Percentiles rank a stretch among this genome's conserved stretches.
Evolutionary conservation across 2,329 filamentous ascomycete species (phyloP).

Genomic region (Pseudogymnoascus sp.): DNA sequence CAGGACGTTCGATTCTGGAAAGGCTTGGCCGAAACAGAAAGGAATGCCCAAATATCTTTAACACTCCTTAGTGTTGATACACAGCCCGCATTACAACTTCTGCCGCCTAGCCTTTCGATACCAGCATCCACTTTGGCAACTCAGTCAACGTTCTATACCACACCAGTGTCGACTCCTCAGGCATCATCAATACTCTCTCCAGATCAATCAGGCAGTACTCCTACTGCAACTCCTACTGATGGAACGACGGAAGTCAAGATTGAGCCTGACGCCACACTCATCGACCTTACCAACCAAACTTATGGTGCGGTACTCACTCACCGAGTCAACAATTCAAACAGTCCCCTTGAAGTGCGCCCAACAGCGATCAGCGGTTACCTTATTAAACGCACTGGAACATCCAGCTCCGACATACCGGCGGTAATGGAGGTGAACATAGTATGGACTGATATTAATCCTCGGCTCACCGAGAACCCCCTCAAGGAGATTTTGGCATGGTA

Average conservation of each 20-base stretch:
- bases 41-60: slow-evolving; percentile 41
- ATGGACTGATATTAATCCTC: slow-evolving; percentile 34
- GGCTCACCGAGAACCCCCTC: slow-evolving; percentile 32
- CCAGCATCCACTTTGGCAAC: slow-evolving; percentile 35
- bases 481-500: slow-evolving; percentile 64
- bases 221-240: slow-evolving; percentile 27
- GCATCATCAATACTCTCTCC: slow-evolving; percentile 48
- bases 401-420: slow-evolving; percentile 48
- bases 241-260: slow-evolving; percentile 39
- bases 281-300: slow-evolving; percentile 65
- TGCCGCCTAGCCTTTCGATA: slow-evolving; percentile 46
- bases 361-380: slow-evolving; percentile 57
- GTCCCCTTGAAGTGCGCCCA: slow-evolving; percentile 45
- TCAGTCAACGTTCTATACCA: slow-evolving; percentile 41
- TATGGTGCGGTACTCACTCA: slow-evolving; percentile 67
- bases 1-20: slow-evolving; percentile 56
- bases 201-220: slow-evolving; percentile 42
- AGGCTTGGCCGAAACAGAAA: slow-evolving; percentile 43
- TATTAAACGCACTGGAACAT: slow-evolving; percentile 51
- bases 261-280: slow-evolving; percentile 58
- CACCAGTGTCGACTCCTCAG: slow-evolving; percentile 61
- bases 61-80: slow-evolving; percentile 58
- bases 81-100: slow-evolving; percentile 52
- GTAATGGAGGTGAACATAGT: slow-evolving; percentile 57
- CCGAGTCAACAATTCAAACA: slow-evolving; percentile 50